Evolutionary conservation across 108 stramenopile genomes (phyloP).

Genomic region (Stephanodiscus triporus): DNA sequence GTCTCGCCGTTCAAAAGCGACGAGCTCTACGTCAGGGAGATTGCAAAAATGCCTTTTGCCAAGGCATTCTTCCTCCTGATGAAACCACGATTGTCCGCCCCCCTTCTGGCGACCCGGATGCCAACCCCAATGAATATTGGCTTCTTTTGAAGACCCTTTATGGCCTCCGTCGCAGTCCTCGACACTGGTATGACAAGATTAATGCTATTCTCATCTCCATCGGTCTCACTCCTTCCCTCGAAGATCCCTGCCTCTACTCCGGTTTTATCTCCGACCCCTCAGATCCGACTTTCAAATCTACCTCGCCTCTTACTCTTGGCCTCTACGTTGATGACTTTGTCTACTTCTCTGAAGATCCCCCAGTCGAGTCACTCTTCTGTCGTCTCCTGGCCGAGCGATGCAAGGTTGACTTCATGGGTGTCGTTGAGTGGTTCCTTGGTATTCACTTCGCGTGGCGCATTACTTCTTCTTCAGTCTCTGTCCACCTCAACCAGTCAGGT

Average conservation of each 20-base stretch:
- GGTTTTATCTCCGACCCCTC: neutral
- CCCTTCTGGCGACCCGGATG: constrained; percentile 16
- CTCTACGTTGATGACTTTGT: constrained; percentile 24
- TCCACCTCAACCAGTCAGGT: too few relatives aligned
- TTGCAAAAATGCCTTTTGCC: constrained; percentile 48
- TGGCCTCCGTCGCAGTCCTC: constrained; percentile 17
- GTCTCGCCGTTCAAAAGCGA: neutral
- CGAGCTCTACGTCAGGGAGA: constrained; percentile 35
- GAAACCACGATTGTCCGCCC: constrained; percentile 15
- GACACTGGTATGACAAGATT: constrained; percentile 45
- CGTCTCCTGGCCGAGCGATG: neutral
- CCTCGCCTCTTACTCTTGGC: neutral
- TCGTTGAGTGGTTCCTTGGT: constrained; percentile 25
- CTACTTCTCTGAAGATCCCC: constrained; percentile 8
- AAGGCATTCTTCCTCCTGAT: constrained; percentile 15
- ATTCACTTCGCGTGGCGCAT: too few relatives aligned
- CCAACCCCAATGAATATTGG: constrained; percentile 12
- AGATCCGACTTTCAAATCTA: neutral
- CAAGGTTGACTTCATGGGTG: constrained; percentile 20
- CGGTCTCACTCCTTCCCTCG: constrained; percentile 21
- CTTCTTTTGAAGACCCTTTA: constrained; percentile 27
- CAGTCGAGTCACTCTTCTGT: constrained; percentile 1
- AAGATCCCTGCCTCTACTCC: constrained; percentile 36
- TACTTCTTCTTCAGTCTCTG: too few relatives aligned
- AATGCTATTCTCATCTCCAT: neutral